Evolutionary conservation across 768 basidiomycete species (phyloP).

Genomic region (Lentinula sp.): DNA sequence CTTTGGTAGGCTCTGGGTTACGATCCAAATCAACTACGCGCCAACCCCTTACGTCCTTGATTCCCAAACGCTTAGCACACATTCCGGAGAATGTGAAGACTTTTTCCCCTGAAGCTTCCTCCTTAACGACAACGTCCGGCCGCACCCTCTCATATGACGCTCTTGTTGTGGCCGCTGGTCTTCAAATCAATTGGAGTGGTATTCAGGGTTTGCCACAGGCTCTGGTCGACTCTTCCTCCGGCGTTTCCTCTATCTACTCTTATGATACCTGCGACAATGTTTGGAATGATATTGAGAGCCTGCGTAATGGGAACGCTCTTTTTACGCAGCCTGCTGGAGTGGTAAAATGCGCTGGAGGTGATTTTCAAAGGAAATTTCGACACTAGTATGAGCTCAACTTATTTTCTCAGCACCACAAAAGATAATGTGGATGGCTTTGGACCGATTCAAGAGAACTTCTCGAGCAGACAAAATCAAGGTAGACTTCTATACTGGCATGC

Average conservation of each 20-base stretch:
- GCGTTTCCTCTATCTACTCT: slow-evolving; percentile 90
- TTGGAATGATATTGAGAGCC: slow-evolving; percentile 74
- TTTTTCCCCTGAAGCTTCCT: slow-evolving; percentile 73
- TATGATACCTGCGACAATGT: slow-evolving; percentile 87
- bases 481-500: slow-evolving; percentile 87
- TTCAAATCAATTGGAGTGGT: slow-evolving; percentile 79
- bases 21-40: slow-evolving; percentile 62
- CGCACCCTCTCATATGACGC: slow-evolving; percentile 73
- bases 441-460: slow-evolving; percentile 59
- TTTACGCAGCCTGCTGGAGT: slow-evolving; percentile 94
- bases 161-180: slow-evolving; percentile 83
- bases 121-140: slow-evolving; percentile 67
- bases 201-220: slow-evolving; percentile 72
- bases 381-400: neutral
- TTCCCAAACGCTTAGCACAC: slow-evolving; percentile 69
- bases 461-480: slow-evolving; percentile 52
- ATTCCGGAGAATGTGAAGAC: slow-evolving; percentile 64
- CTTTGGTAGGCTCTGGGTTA: slow-evolving; percentile 88
- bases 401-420: slow-evolving; percentile 66
- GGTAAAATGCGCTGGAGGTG: slow-evolving; percentile 92
- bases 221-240: slow-evolving; percentile 67
- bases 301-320: slow-evolving; percentile 76
- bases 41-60: slow-evolving; percentile 57
- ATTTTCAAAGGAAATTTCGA: neutral
- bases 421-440: slow-evolving; percentile 98